Evolutionary conservation across 192 early-diverging fungal species (phyloP), one percentile per base, ranked within the genome.

Genomic region (Linnemannia schmuckeri): DNA sequence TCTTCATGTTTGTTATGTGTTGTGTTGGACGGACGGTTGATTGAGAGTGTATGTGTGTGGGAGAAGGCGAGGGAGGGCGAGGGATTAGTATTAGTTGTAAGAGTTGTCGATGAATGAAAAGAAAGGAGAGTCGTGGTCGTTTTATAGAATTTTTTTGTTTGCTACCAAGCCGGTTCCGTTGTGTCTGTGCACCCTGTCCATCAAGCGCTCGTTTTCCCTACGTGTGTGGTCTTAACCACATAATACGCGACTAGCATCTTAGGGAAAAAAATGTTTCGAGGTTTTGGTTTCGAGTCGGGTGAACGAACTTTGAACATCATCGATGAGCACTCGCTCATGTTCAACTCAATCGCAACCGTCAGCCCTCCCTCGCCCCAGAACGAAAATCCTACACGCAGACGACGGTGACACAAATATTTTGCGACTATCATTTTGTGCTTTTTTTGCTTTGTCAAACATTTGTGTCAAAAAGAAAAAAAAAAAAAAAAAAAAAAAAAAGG

Each of bases 1-100:
- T 27, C 47, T 82, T 75, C 74, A 82, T 82, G 46, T 3, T 33
- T 70, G 24, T 30, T 66, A 33, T 66, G 13, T 33, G 61, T 66
- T 27, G 55, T 57, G 55, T 27, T n/a, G 6, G 6, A n/a, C 8
- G n/a, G 24, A 10, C 2, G 13, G 61, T 33, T 30, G 13, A 33
- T 37, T 37, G 37, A 37, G 37, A 37, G 37, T 37, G 3, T 37
- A 37, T 37, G 37, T 37, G 37, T 37, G 37, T 37, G 37, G 37
- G 12, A 30, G 61, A 66, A 18, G n/a, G 30, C 12, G 30, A 33
- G 61, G 1, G 30, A 33, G 27, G 7, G 61, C n/a, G 30, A 15
- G 7, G 24, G 9, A 30, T 15, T 30, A 66, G 30, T 33, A 33
- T 33, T 66, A 30, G 30, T 27, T 66, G 3, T 27, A 66, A 30